A percentile compares a stretch with the other conserved stretches of the same genome.
Conservation (phyloP, 2,329 filamentous ascomycete genomes). For the Aspergillus nomiae region DNA sequence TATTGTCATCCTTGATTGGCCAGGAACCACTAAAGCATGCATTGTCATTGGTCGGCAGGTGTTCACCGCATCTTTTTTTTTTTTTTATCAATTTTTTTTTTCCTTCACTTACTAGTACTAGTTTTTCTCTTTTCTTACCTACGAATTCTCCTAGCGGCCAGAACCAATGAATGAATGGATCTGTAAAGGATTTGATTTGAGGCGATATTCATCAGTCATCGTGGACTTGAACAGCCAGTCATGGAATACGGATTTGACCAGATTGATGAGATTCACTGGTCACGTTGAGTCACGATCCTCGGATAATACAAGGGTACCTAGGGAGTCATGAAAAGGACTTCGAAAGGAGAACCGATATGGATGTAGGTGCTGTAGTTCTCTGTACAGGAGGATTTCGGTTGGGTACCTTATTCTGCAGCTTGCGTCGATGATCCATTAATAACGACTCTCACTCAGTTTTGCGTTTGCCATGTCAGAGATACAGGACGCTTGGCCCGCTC, state of each 20-base stretch:
- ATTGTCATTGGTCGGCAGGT: conserved; percentile 27
- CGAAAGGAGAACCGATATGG: not conserved
- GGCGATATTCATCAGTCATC: conserved; percentile 6
- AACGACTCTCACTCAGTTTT: conserved; percentile 3
- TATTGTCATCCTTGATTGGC: conserved; percentile 25
- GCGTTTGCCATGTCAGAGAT: conserved; percentile 8
- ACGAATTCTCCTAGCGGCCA: not conserved
- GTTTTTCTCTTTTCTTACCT: not conserved
- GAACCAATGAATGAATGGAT: conserved; percentile 14
- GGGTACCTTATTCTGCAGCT: conserved; percentile 24
- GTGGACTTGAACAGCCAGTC: not conserved
- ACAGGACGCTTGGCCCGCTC: conserved; percentile 14
- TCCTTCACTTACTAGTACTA: not conserved
- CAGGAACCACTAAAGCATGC: conserved; percentile 12
- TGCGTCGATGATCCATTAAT: conserved; percentile 10
- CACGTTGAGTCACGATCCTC: not conserved
- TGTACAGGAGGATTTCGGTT: conserved; percentile 10
- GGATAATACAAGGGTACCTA: not conserved
- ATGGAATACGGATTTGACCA: not conserved
- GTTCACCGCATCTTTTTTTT: conserved; percentile 38
- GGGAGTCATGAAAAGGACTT: not conserved
- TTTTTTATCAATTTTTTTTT: conserved; percentile 13
- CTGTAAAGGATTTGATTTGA: conserved; percentile 10
- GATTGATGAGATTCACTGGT: not conserved
- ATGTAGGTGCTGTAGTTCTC: not conserved